Evolutionary conservation across 257 asterid species (phyloP).

Genomic region (Oldenlandia corymbosa): DNA sequence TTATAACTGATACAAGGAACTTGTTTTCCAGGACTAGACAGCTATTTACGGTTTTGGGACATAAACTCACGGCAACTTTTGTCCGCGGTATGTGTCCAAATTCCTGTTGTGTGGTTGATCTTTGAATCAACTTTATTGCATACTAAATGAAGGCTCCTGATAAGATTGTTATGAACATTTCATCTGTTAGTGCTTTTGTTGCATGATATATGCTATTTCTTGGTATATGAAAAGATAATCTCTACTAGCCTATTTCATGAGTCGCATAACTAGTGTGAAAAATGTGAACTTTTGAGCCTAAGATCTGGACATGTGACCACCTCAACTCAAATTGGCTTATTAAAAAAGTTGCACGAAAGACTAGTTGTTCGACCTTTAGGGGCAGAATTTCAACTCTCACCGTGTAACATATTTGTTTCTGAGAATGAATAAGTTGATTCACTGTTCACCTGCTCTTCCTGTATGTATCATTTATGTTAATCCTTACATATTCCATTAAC

Average conservation of each 20-base stretch:
- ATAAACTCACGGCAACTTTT: conserved; percentile 72
- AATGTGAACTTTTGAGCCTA: not conserved
- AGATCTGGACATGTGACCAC: not conserved
- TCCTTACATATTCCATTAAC: conserved; percentile 5
- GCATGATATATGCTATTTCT: not conserved
- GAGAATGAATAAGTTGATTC: not conserved
- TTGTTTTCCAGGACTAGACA: conserved; percentile 61
- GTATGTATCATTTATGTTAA: not conserved
- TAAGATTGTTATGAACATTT: not conserved
- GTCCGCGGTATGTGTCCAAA: conserved; percentile 60
- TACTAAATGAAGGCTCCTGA: not conserved
- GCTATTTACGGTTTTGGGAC: conserved; percentile 95
- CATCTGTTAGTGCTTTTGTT: not conserved
- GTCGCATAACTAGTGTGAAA: not conserved
- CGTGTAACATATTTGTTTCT: not conserved
- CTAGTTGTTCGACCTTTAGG: not conserved
- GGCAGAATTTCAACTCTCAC: too few relatives aligned
- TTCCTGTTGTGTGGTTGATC: not conserved
- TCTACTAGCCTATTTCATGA: not conserved
- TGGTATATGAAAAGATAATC: not conserved
- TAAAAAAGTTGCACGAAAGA: not conserved
- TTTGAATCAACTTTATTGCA: not conserved
- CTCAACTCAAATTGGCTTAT: not conserved
- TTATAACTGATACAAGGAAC: not conserved
- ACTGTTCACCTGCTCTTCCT: not conserved